These are phyloP conservation scores for Epichloe sylvatica DNA, from an alignment of 2,329 filamentous ascomycete species.

Conservation along the genomic window DNA sequence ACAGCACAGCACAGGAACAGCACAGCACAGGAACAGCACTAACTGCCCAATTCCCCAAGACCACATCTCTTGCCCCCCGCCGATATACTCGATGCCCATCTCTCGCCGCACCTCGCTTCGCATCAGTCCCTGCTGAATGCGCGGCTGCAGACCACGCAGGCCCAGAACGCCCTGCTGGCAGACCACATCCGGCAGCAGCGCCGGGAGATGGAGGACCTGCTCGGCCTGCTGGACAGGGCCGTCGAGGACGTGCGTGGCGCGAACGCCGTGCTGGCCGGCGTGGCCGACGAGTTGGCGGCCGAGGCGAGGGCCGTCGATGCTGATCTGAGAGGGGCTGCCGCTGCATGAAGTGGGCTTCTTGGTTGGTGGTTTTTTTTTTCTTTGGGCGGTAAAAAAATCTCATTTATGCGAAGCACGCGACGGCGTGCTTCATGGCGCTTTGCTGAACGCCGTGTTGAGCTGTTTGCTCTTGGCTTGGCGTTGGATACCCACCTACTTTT, in stretches of 20 bases:
- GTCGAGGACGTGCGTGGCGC: conserved; percentile 42
- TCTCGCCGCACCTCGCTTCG: conserved; percentile 35
- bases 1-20: too few species aligned
- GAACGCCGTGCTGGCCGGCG: conserved; percentile 31
- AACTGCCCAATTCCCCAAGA: conserved; percentile 18
- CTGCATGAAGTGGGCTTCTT: neutral
- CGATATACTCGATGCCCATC: conserved; percentile 39
- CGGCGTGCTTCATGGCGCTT: neutral
- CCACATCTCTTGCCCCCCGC: conserved; percentile 43
- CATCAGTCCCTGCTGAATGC: conserved; percentile 45
- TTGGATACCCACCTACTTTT: neutral
- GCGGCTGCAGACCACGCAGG: conserved; percentile 40
- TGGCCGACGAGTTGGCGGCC: conserved; percentile 33
- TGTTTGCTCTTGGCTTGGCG: neutral
- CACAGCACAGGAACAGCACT: too few species aligned
- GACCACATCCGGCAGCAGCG: conserved; percentile 39
- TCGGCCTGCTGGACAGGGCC: conserved; percentile 34
- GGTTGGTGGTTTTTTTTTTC: too few species aligned
- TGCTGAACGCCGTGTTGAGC: neutral
- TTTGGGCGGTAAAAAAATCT: too few species aligned
- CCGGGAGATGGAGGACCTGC: conserved; percentile 37
- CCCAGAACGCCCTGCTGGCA: conserved; percentile 40
- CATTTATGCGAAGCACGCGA: too few species aligned
- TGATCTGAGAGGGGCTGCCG: neutral
- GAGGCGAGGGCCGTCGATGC: conserved; percentile 29